Evolutionary conservation across 2,329 filamentous ascomycete genomes (phyloP), one percentile per base, ranked within the genome.

Genomic region (Xylaria sp.): DNA sequence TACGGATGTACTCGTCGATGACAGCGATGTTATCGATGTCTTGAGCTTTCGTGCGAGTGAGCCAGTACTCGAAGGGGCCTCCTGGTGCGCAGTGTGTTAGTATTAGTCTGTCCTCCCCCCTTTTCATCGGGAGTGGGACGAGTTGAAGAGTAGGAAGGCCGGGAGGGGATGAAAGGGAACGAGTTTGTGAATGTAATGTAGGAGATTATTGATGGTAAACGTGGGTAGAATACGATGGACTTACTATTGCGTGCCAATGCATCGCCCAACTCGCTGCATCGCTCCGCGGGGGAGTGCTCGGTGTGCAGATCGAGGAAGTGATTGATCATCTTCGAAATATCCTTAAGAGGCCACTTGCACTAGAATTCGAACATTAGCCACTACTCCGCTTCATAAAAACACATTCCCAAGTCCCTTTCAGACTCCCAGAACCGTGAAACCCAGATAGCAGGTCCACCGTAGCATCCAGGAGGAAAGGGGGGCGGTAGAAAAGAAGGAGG

Each of bases 31-130:
- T 71, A 0, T 72, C 68, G 8, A 76, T 65, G 18, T 75, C 73
- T 59, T 76, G 73, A 3, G 66, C 66, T 48, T 75, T 74, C 4
- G 77, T 78, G 44, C 73, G 71, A 8, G 74, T 73, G n/a, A 79
- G 70, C 77, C 77, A 80, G 66, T 80, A 78, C 67, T 77, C 74
- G 59, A 80, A 78, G 0, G 78, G 77, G 0, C 78, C 77, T 4
- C 73, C 75, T 77, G 39, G 34, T 52, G 23, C 4, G 23, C 5
- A 30, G 3, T 30, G 13, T 11, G 50, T 63, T 46, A 65, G 57
- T 30, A 5, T 30, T 30, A 5, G 23, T 30, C 23, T 30, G 23
- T 5, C 23, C 23, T 30, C 23, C 23, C 23, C 23, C 23, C 23
- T 30, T 30, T 30, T 30, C 23, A 30, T 30, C 23, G 23, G 23